Base-by-base conservation (phyloP, 2,329 filamentous ascomycete genomes). In the Penicillium sp. region DNA sequence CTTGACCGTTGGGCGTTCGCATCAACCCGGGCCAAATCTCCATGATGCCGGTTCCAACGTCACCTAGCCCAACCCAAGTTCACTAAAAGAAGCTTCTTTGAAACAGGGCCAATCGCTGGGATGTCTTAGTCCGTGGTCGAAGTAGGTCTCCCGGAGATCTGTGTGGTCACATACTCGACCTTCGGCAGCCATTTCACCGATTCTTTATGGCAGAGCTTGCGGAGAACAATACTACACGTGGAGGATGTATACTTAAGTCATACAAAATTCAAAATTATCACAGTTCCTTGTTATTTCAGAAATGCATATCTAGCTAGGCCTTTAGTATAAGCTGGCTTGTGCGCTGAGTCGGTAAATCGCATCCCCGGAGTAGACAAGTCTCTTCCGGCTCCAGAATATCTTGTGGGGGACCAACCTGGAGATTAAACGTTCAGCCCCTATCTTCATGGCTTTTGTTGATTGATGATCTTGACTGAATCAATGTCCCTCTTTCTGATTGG, bases 31-130 rank as follows among this genome's bases (percentile, higher is more conserved):
- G 56, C 60, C 40, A 37, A 38, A 59, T 68, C 53, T 57, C 40
- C 43, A 68, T 62, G 26, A 52, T 67, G 35, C 64, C 52, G 60
- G 61, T 65, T 68, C 62, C 61, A 65, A 65, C 64, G 52, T 59
- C 65, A 68, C 63, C 65, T 57, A 67, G 60, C 26, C 58, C 60
- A 67, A 62, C 68, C 61, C 64, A 63, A 60, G n/a, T n/a, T 8
- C 57, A 22, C 57, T 52, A 52, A 61, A 62, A 65, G 59, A 69
- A 67, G 54, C 62, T 69, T 65, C 64, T 67, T 70, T 62, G 58
- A 60, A 68, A 69, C 38, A 57, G 37, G 40, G 2, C 60, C 40
- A 30, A 56, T 54, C 26, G 37, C 28, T 49, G 55, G 58, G 55
- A 53, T 48, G 53, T 33, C 45, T 43, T 57, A 48, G 57, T 56